phyloP scores from a whole-genome alignment of 2,329 filamentous ascomycete genomes.

The Myrmaecium sp. region DNA sequence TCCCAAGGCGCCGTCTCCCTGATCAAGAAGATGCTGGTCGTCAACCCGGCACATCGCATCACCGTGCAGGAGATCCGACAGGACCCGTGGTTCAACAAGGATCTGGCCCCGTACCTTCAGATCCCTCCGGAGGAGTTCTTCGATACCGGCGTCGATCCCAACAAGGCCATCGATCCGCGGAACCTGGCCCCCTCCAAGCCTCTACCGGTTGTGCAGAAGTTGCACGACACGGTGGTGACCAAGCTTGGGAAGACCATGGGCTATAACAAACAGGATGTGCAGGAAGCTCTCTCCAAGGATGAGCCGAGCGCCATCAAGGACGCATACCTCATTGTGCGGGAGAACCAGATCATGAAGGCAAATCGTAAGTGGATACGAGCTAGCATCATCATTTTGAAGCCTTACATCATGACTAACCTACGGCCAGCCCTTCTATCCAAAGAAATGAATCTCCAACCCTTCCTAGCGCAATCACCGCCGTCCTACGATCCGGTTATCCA shows the following conservation, averaged over 20 bases:
- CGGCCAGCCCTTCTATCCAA: slow-evolving; percentile 35
- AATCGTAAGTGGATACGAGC: slow-evolving; percentile 50
- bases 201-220: slow-evolving; percentile 64
- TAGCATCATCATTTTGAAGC: neutral
- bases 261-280: slow-evolving; percentile 85
- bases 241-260: slow-evolving; percentile 98
- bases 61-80: slow-evolving; percentile 86
- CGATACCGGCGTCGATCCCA: slow-evolving; percentile 85
- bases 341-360: slow-evolving; percentile 93
- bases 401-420: slow-evolving; percentile 8
- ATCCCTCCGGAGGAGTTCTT: slow-evolving; percentile 82
- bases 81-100: slow-evolving; percentile 85
- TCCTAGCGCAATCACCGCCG: slow-evolving; percentile 39
- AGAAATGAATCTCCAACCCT: slow-evolving; percentile 33
- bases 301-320: slow-evolving; percentile 98
- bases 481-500: slow-evolving; percentile 30
- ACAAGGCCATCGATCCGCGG: slow-evolving; percentile 72
- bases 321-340: slow-evolving; percentile 91
- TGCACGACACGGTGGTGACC: slow-evolving; percentile 82
- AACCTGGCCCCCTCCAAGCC: slow-evolving; percentile 59
- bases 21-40: slow-evolving; percentile 86
- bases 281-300: slow-evolving; percentile 78
- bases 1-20: slow-evolving; percentile 64
- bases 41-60: slow-evolving; percentile 85
- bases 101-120: slow-evolving; percentile 72